Conservation (phyloP, 257 asterid genomes). For the Verbena officinalis region DNA sequence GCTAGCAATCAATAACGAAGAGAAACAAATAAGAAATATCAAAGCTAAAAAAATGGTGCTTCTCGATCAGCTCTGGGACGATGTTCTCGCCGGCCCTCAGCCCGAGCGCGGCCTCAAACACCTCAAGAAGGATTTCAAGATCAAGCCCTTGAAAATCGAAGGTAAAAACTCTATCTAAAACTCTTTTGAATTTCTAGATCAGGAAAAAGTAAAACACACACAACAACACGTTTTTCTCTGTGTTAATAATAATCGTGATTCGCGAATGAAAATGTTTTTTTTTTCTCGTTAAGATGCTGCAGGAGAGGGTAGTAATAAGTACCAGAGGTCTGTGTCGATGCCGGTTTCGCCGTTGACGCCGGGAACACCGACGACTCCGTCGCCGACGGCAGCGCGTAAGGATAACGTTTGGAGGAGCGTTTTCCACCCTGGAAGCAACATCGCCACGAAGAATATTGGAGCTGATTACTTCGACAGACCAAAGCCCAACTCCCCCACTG, state of each 20-base stretch:
- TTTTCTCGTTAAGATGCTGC: constrained; percentile 25
- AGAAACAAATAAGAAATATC: neutral
- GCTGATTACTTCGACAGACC: constrained; percentile 72
- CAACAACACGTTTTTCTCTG: neutral
- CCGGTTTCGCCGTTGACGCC: constrained; percentile 54
- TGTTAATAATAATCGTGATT: neutral
- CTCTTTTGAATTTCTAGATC: neutral
- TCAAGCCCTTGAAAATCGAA: constrained; percentile 54
- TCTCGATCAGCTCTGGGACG: constrained; percentile 91
- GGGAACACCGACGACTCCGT: constrained; percentile 53
- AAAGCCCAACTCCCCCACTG: constrained; percentile 84
- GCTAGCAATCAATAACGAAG: neutral
- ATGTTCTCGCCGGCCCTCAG: constrained; percentile 82
- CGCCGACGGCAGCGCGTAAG: constrained; percentile 63
- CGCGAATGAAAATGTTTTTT: too few relatives aligned
- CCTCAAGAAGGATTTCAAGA: constrained; percentile 57
- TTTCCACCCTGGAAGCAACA: constrained; percentile 90
- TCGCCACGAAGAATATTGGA: constrained; percentile 69
- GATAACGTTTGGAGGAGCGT: constrained; percentile 96
- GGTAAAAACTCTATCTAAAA: too few relatives aligned
- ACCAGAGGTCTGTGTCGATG: constrained; percentile 62
- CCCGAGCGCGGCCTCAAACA: constrained; percentile 86
- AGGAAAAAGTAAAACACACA: neutral
- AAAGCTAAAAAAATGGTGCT: constrained; percentile 54
- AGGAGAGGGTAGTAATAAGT: constrained; percentile 54